phyloP scores from a whole-genome alignment of 1,139 yeast genomes.

The Magnusiomyces sp. region DNA sequence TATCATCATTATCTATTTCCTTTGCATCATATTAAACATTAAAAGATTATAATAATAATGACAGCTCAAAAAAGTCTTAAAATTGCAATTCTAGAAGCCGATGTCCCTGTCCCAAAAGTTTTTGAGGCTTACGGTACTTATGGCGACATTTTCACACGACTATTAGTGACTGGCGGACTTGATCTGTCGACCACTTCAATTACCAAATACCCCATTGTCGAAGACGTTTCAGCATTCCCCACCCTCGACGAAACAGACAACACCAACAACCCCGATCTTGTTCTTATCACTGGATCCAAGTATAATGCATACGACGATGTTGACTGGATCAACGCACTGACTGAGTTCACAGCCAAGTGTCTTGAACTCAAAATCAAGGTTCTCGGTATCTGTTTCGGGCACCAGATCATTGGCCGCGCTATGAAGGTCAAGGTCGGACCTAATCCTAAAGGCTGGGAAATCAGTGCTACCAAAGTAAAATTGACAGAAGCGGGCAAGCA shows the following conservation, averaged over 20 bases:
- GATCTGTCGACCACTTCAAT: slow-evolving; percentile 15
- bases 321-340: slow-evolving; percentile 45
- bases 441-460: slow-evolving; percentile 64
- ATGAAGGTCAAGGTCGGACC: slow-evolving; percentile 53
- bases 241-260: slow-evolving; percentile 35
- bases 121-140: slow-evolving; percentile 25
- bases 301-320: slow-evolving; percentile 48
- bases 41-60: too few relatives aligned
- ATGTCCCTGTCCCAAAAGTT: slow-evolving; percentile 25
- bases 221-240: slow-evolving; percentile 34
- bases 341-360: background rate
- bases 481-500: slow-evolving; percentile 35
- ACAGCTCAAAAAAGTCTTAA: too few relatives aligned
- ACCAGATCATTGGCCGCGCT: slow-evolving; percentile 63
- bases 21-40: too few relatives aligned
- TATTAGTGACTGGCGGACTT: slow-evolving; percentile 26
- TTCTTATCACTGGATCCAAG: slow-evolving; percentile 60
- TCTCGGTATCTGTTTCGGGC: slow-evolving; percentile 79
- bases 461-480: slow-evolving; percentile 48
- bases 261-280: slow-evolving; percentile 32
- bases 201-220: slow-evolving; percentile 41
- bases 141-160: slow-evolving; percentile 31
- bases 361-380: background rate
- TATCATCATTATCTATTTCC: too few relatives aligned
- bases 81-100: slow-evolving; percentile 28